phyloP scores from a whole-genome alignment of 2,329 filamentous ascomycete genomes.

The Monosporascus sp. region DNA sequence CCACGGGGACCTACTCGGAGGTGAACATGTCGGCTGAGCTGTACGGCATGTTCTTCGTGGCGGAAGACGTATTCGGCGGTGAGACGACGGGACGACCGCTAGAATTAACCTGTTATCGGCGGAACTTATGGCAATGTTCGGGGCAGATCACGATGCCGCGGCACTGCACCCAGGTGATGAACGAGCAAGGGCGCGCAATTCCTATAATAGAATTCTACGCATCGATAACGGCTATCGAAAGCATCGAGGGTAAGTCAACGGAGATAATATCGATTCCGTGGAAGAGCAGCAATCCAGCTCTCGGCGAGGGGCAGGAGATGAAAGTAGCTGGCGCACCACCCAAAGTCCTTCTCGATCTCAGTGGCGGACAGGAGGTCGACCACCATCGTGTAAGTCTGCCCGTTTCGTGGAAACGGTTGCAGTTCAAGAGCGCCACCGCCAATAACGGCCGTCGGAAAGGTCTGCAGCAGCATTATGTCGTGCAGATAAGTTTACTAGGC shows the following conservation, averaged over 20 bases:
- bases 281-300: constrained; percentile 68
- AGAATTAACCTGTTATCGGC: constrained; percentile 90
- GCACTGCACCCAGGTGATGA: constrained; percentile 61
- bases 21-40: constrained; percentile 68
- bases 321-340: constrained; percentile 49
- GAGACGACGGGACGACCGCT: constrained; percentile 54
- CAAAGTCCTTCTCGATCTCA: constrained; percentile 50
- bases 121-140: constrained; percentile 93
- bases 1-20: constrained; percentile 54
- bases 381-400: constrained; percentile 74
- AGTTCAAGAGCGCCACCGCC: constrained; percentile 93
- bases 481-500: constrained; percentile 77
- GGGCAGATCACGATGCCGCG: constrained; percentile 78
- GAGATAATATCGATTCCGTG: constrained; percentile 97
- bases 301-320: constrained; percentile 38
- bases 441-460: constrained; percentile 95
- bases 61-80: constrained; percentile 71
- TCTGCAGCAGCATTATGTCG: constrained; percentile 89
- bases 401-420: constrained; percentile 87
- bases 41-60: constrained; percentile 85
- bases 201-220: constrained; percentile 75
- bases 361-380: constrained; percentile 65
- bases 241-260: constrained; percentile 84
- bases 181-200: constrained; percentile 73
- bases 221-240: constrained; percentile 80